These are phyloP conservation scores for Mrakia frigida DNA, from an alignment of 768 basidiomycete species.

Conservation along the genomic window DNA sequence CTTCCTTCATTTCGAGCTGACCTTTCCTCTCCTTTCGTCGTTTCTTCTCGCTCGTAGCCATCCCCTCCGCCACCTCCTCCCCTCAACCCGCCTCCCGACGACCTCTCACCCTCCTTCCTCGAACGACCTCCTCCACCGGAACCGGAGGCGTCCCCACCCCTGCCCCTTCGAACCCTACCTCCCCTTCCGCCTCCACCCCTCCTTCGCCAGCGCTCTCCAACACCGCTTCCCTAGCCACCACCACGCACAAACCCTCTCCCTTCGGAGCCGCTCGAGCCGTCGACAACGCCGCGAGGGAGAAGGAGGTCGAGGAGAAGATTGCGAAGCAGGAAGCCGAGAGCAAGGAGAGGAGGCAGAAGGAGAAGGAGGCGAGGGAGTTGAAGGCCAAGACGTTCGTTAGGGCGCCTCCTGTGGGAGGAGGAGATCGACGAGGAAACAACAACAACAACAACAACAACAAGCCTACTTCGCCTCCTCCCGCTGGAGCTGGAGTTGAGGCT, in stretches of 20 bases:
- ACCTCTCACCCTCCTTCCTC: conserved; percentile 53
- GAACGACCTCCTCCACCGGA: conserved; percentile 55
- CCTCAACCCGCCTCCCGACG: conserved; percentile 50
- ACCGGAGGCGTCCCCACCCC: conserved; percentile 48
- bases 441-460: no score
- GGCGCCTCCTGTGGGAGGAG: no score
- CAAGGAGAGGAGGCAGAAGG: conserved; percentile 34
- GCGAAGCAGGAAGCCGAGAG: conserved; percentile 39
- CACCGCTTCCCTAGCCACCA: no score
- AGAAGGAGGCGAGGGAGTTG: conserved; percentile 31
- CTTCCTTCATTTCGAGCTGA: conserved; percentile 43
- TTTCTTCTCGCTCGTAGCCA: conserved; percentile 33
- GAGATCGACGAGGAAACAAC: no score
- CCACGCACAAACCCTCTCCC: conserved; percentile 54
- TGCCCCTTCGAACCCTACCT: conserved; percentile 37
- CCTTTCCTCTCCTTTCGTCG: neutral
- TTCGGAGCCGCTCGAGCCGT: conserved; percentile 90
- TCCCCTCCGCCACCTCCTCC: conserved; percentile 44
- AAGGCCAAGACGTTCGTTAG: conserved; percentile 20
- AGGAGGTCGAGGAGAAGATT: conserved; percentile 41
- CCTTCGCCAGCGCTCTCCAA: no score
- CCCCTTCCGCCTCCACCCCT: no score
- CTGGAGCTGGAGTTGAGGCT: no score
- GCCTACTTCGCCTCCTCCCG: no score
- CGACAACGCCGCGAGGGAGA: conserved; percentile 68